Conservation (phyloP, 2,329 filamentous ascomycete genomes). For the Acephala macrosclerotiorum region DNA sequence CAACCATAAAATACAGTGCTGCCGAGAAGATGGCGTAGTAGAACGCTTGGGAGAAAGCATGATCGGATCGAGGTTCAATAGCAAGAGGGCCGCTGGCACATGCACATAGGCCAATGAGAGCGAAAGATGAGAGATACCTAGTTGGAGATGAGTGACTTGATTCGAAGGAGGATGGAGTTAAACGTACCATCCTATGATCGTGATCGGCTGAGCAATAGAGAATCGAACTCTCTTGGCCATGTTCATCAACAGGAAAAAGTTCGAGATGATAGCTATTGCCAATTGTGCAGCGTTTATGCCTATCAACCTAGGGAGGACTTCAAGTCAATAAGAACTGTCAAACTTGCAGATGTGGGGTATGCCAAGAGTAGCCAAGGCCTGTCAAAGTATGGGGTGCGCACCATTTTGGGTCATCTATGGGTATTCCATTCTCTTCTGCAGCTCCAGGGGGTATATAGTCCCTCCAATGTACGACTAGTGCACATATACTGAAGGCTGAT, state of each 20-base stretch:
- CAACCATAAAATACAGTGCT: conserved; percentile 77
- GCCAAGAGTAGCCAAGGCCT: conserved; percentile 28
- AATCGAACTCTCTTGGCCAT: conserved; percentile 85
- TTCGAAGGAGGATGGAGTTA: background rate
- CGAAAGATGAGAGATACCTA: conserved; percentile 65
- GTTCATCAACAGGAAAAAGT: conserved; percentile 84
- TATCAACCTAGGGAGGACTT: conserved; percentile 60
- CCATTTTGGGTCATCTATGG: conserved; percentile 75
- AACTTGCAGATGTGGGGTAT: background rate
- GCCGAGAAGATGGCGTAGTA: conserved; percentile 87
- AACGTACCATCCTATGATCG: conserved; percentile 78
- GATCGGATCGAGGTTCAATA: conserved; percentile 56
- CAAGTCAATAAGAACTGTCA: background rate
- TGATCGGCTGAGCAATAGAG: conserved; percentile 81
- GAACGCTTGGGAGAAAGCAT: conserved; percentile 80
- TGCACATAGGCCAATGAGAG: conserved; percentile 70
- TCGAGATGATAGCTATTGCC: conserved; percentile 77
- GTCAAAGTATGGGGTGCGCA: conserved; percentile 42
- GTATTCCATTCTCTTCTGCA: conserved; percentile 59
- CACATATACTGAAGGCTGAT: conserved; percentile 86
- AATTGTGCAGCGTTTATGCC: conserved; percentile 81
- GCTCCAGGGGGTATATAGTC: conserved; percentile 59
- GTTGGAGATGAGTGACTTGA: background rate
- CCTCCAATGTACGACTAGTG: conserved; percentile 83
- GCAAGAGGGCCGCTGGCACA: conserved; percentile 68